Evolutionary conservation across 176 grass and related monocot species (phyloP).

Genomic region (Metroxylon sagu): DNA sequence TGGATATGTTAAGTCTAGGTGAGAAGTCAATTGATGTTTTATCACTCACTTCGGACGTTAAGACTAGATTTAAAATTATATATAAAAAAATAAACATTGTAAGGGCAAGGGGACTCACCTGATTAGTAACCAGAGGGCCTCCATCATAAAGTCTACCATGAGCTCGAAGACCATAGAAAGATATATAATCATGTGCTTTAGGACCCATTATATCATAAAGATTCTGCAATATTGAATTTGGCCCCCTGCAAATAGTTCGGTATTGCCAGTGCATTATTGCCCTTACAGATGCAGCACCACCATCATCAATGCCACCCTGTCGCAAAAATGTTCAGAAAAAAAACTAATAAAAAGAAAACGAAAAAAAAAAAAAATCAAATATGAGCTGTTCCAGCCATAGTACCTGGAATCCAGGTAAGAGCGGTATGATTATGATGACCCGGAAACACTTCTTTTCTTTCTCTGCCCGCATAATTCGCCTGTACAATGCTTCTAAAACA

Average conservation of each 20-base stretch:
- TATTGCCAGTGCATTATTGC: constrained; percentile 99
- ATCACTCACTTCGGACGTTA: background rate
- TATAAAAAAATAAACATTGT: constrained; percentile 7
- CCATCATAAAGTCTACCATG: constrained; percentile 64
- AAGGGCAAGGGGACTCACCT: constrained; percentile 31
- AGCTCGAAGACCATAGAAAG: constrained; percentile 90
- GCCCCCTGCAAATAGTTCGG: constrained; percentile 85
- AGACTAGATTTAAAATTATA: background rate
- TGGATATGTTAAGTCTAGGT: background rate
- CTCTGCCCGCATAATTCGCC: constrained; percentile 77
- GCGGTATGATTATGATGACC: constrained; percentile 82
- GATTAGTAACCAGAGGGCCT: constrained; percentile 81
- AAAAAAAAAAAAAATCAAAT: constrained; percentile 13
- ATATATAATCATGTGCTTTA: constrained; percentile 86
- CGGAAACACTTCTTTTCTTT: constrained; percentile 76
- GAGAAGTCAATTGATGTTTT: background rate
- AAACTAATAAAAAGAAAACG: background rate
- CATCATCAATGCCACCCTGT: constrained; percentile 96
- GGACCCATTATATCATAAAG: constrained; percentile 75
- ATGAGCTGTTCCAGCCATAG: background rate
- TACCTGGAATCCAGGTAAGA: constrained; percentile 97
- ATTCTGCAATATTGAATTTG: constrained; percentile 95
- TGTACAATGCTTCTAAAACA: constrained; percentile 82
- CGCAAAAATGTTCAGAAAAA: constrained; percentile 3
- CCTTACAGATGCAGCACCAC: constrained; percentile 89